These are phyloP conservation scores for Fraxinus pennsylvanica DNA, from an alignment of 257 asterid species.

Conservation along the genomic window DNA sequence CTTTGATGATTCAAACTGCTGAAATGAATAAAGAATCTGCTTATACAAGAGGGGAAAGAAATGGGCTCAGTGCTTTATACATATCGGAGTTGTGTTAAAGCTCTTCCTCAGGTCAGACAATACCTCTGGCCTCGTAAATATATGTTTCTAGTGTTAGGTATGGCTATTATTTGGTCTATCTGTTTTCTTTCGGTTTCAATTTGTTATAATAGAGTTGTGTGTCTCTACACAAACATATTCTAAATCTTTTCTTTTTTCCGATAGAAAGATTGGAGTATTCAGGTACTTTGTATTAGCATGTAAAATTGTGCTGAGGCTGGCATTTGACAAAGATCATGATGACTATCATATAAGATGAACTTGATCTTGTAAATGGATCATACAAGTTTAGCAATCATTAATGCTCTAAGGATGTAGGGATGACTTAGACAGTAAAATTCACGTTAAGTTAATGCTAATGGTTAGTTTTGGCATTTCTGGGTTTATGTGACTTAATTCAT, in stretches of 20 bases:
- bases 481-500: constrained; percentile 11
- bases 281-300: neutral
- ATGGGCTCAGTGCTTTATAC: constrained; percentile 97
- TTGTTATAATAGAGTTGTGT: neutral
- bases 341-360: neutral
- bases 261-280: neutral
- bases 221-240: neutral
- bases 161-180: constrained; percentile 2
- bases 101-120: constrained; percentile 90
- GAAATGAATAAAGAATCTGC: constrained; percentile 66
- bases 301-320: neutral
- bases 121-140: constrained; percentile 1
- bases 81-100: constrained; percentile 93
- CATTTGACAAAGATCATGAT: neutral
- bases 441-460: neutral
- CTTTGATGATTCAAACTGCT: constrained; percentile 18
- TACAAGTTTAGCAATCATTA: neutral
- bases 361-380: neutral
- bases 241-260: neutral
- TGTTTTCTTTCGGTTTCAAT: neutral
- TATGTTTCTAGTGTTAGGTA: constrained; percentile 1
- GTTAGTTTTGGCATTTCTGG: constrained; percentile 1
- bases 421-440: neutral
- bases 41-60: constrained; percentile 90
- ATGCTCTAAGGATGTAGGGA: neutral